These are phyloP conservation scores for Gossypium rotundifolium DNA, from an alignment of 345 rosid genomes.

Conservation along the genomic window DNA sequence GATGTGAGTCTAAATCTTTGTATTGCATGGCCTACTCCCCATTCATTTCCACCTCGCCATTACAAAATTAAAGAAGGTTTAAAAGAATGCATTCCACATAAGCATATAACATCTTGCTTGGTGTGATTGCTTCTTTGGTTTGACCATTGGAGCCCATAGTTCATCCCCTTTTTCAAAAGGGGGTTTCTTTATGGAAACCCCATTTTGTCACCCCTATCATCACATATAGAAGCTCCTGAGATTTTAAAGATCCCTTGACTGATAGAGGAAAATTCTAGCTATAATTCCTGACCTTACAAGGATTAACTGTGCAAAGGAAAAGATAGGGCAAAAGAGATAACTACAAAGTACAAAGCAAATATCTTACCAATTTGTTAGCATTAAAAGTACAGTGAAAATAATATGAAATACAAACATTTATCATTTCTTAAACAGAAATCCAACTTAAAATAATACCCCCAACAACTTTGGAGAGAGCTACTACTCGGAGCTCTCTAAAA, in stretches of 20 bases:
- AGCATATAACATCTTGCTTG: not conserved
- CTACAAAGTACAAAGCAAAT: not conserved
- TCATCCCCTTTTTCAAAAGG: not conserved
- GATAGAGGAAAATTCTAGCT: not conserved
- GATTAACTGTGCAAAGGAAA: too few relatives aligned
- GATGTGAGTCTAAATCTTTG: not conserved
- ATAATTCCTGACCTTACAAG: not conserved
- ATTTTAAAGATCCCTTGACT: too few relatives aligned
- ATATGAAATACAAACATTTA: not conserved
- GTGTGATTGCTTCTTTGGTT: not conserved
- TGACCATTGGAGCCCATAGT: not conserved
- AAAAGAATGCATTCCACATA: not conserved
- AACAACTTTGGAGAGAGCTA: too few relatives aligned
- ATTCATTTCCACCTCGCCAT: not conserved
- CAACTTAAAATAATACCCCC: not conserved
- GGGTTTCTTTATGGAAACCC: not conserved
- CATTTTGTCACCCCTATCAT: not conserved
- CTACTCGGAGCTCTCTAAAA: not conserved
- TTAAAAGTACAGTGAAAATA: not conserved
- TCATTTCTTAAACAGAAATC: not conserved
- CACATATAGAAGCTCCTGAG: not conserved
- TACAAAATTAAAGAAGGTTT: too few relatives aligned
- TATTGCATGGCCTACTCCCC: not conserved
- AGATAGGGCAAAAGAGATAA: too few relatives aligned
- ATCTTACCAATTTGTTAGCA: not conserved